These are phyloP conservation scores for Phaeosphaeriaceae sp. DNA, from an alignment of 2,329 filamentous ascomycete species.

Conservation along the genomic window DNA sequence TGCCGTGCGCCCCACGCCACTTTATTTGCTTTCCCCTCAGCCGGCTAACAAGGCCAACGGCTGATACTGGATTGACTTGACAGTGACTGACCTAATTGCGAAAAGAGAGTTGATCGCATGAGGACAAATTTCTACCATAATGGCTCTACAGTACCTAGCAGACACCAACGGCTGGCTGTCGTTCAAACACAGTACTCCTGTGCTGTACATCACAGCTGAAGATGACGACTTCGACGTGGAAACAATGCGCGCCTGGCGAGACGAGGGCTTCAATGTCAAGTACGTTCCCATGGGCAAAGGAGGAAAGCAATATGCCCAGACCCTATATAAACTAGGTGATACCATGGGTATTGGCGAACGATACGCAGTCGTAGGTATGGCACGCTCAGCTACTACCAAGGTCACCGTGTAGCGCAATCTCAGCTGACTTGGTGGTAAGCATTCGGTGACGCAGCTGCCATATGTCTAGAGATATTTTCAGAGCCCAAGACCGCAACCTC, in stretches of 20 bases:
- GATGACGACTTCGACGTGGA: conserved; percentile 63
- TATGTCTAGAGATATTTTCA: conserved; percentile 64
- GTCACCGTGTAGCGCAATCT: background rate
- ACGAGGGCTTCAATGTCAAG: conserved; percentile 65
- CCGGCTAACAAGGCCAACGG: background rate
- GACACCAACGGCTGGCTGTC: conserved; percentile 47
- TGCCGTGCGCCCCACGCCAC: conserved; percentile 5
- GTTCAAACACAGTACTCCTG: conserved; percentile 51
- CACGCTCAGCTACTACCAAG: conserved; percentile 11
- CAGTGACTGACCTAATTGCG: background rate
- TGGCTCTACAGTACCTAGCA: conserved; percentile 47
- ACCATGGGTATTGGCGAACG: conserved; percentile 64
- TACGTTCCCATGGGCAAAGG: conserved; percentile 62
- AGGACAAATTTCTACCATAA: conserved; percentile 8
- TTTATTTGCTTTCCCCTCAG: background rate
- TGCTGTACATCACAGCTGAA: conserved; percentile 59
- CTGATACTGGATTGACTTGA: background rate
- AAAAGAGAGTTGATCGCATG: conserved; percentile 5
- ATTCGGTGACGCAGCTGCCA: conserved; percentile 66
- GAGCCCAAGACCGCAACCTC: conserved; percentile 58
- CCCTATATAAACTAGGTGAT: conserved; percentile 59
- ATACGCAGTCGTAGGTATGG: conserved; percentile 67
- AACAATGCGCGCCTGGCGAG: conserved; percentile 61
- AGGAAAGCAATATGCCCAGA: conserved; percentile 54
- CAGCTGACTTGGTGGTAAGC: conserved; percentile 50